These are phyloP conservation scores for Candida peoriensis DNA, from an alignment of 805 yeast genomes.

Conservation along the genomic window DNA sequence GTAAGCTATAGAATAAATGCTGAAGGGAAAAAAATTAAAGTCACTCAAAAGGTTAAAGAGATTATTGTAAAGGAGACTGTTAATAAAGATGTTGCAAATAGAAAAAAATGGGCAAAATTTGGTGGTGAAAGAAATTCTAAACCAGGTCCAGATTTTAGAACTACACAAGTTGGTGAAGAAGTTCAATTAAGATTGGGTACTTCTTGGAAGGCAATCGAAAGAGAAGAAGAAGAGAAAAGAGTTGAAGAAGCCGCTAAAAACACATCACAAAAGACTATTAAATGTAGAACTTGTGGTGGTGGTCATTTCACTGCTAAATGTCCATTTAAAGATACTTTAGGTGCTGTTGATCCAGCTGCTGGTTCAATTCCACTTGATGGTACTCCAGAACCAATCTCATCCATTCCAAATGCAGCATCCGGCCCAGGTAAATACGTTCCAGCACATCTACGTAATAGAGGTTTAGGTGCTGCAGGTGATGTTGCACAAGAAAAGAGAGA, in stretches of 20 bases:
- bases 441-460: conserved; percentile 48
- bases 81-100: conserved; percentile 78
- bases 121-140: conserved; percentile 73
- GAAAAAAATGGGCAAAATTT: conserved; percentile 84
- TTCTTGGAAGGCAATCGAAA: conserved; percentile 72
- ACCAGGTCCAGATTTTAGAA: conserved; percentile 83
- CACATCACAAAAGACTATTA: conserved; percentile 42
- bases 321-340: conserved; percentile 88
- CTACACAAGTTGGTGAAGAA: conserved; percentile 85
- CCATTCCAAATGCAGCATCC: conserved; percentile 32
- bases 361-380: conserved; percentile 42
- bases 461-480: conserved; percentile 29
- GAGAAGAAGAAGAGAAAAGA: conserved; percentile 58
- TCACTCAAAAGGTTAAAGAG: conserved; percentile 80
- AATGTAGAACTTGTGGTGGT: conserved; percentile 92
- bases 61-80: conserved; percentile 75
- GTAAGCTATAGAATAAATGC: conserved; percentile 69
- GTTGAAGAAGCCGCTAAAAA: conserved; percentile 41
- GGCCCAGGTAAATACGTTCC: conserved; percentile 55
- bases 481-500: conserved; percentile 41
- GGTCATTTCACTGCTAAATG: conserved; percentile 91
- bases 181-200: conserved; percentile 71
- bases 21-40: conserved; percentile 78
- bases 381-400: conserved; percentile 52
- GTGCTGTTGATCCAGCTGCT: conserved; percentile 33